Evolutionary conservation across 208 protist species (phyloP).

Genomic region (Trypanosoma conorhini): DNA sequence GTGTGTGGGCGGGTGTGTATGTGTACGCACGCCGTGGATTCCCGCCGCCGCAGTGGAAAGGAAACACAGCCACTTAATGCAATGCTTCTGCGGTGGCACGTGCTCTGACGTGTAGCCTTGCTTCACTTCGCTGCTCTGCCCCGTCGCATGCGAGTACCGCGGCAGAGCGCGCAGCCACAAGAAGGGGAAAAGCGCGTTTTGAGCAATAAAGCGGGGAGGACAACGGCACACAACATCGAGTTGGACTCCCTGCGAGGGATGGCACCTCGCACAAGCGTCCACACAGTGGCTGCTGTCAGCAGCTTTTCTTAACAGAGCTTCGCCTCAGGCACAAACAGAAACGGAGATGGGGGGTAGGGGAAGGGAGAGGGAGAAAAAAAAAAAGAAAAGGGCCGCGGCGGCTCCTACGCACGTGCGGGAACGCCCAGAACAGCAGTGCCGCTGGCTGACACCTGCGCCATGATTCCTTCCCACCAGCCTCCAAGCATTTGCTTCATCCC

Average conservation of each 20-base stretch:
- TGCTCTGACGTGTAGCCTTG: background rate
- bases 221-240: background rate
- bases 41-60: too few species aligned
- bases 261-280: background rate
- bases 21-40: too few species aligned
- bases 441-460: background rate
- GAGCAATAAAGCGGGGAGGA: background rate
- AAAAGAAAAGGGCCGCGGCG: conserved; percentile 7
- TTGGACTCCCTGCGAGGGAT: background rate
- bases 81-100: too few species aligned
- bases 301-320: background rate
- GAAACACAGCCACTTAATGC: background rate
- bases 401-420: background rate
- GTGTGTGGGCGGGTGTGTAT: too few species aligned
- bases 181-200: background rate
- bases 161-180: background rate
- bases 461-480: background rate
- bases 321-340: background rate
- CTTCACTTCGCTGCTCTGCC: background rate
- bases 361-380: background rate
- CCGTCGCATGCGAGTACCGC: background rate
- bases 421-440: background rate
- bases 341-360: background rate
- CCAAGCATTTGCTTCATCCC: background rate
- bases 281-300: too few species aligned